A percentile compares a stretch with the other conserved stretches of the same genome.
Evolutionary conservation across 345 rosid species (phyloP).

Genomic region (Lepidium didymum): DNA sequence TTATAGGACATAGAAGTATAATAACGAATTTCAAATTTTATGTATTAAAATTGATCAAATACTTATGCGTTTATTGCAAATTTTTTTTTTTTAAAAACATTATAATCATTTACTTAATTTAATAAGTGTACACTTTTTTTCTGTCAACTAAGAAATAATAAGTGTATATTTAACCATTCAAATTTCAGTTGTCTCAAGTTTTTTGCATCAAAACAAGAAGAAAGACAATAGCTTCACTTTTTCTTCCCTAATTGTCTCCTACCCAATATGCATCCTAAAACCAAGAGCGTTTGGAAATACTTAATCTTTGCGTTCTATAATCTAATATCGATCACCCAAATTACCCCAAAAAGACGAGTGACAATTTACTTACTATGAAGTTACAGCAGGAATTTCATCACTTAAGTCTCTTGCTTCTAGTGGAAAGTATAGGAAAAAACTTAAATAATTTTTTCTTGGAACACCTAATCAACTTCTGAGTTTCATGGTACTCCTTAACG

Average conservation of each 20-base stretch:
- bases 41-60: too few species aligned
- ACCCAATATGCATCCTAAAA: neutral
- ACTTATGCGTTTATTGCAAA: too few species aligned
- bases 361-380: neutral
- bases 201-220: neutral
- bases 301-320: neutral
- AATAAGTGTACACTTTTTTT: too few species aligned
- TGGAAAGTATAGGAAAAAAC: neutral
- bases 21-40: too few species aligned
- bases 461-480: neutral
- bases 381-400: neutral
- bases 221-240: neutral
- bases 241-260: neutral
- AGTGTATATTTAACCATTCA: too few species aligned
- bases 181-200: neutral
- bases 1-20: too few species aligned
- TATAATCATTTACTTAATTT: too few species aligned
- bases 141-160: too few species aligned
- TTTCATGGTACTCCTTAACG: constrained; percentile 4
- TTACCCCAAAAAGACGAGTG: neutral
- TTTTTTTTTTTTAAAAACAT: too few species aligned
- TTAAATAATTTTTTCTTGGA: constrained; percentile 16
- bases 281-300: neutral
- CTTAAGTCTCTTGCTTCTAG: constrained; percentile 13
- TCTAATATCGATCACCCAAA: neutral